Percentiles rank a stretch among this genome's conserved stretches.
Evolutionary conservation across 164 flowering plant genomes (phyloP).

Genomic region (Kingdonia uniflora): DNA sequence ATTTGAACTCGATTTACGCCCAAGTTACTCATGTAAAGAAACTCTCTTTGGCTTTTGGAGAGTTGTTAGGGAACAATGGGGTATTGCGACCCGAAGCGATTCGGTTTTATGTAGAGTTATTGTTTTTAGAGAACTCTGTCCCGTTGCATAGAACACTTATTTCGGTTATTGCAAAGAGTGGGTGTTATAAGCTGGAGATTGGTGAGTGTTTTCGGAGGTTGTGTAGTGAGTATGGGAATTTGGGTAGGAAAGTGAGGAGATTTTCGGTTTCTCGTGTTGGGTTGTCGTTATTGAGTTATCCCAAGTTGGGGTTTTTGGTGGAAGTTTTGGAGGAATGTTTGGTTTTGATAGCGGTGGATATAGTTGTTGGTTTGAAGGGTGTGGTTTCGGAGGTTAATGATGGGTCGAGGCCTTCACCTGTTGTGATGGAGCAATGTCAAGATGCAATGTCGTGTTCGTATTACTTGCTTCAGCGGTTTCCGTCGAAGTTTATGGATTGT

Average conservation of each 20-base stretch:
- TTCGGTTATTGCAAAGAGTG: slow-evolving; percentile 41
- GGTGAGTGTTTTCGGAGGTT: slow-evolving; percentile 38
- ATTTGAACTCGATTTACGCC: slow-evolving; percentile 58
- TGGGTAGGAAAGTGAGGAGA: slow-evolving; percentile 34
- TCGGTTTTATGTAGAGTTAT: slow-evolving; percentile 49
- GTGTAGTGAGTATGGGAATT: slow-evolving; percentile 55
- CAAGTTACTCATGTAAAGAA: slow-evolving; percentile 58
- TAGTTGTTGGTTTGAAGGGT: slow-evolving; percentile 38
- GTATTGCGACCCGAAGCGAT: slow-evolving; percentile 15
- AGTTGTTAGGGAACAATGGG: slow-evolving; percentile 18
- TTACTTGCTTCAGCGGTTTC: slow-evolving; percentile 87
- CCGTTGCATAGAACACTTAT: slow-evolving; percentile 70
- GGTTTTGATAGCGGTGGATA: slow-evolving; percentile 50
- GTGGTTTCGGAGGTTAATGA: slow-evolving; percentile 46
- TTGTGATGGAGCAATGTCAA: slow-evolving; percentile 93
- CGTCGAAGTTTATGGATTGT: slow-evolving; percentile 35
- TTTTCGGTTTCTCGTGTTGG: slow-evolving; percentile 67
- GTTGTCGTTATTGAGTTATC: slow-evolving; percentile 69
- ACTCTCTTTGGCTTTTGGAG: slow-evolving; percentile 50
- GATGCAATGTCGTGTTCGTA: slow-evolving; percentile 90
- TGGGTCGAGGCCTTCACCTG: slow-evolving; percentile 69
- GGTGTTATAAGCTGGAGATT: slow-evolving; percentile 27
- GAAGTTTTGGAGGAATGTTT: slow-evolving; percentile 64
- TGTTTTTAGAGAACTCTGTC: slow-evolving; percentile 73
- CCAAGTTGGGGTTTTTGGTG: slow-evolving; percentile 66